Evolutionary conservation across 352 stramenopile genomes (phyloP).

Genomic region (Pythium sp.): DNA sequence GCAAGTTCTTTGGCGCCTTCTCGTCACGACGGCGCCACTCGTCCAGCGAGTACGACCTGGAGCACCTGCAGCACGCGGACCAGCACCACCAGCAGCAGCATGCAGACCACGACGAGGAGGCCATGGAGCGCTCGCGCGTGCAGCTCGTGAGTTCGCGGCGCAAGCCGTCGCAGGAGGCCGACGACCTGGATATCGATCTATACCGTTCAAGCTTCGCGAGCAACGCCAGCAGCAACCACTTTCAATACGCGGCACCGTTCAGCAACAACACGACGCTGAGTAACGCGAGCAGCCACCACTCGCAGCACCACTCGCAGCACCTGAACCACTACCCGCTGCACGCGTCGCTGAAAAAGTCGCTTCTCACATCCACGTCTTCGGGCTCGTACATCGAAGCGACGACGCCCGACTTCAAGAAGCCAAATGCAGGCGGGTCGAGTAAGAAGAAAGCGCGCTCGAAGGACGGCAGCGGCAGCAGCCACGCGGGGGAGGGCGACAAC

Average conservation of each 20-base stretch:
- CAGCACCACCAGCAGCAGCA: neutral
- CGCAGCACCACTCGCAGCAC: neutral
- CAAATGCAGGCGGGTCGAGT: neutral
- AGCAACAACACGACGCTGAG: constrained; percentile 2
- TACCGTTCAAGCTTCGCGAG: constrained; percentile 41
- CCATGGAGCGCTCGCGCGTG: constrained; percentile 37
- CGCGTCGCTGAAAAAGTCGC: constrained; percentile 12
- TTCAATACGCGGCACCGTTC: constrained; percentile 3
- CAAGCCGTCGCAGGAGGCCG: constrained; percentile 33
- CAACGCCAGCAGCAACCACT: constrained; percentile 29
- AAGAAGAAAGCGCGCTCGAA: constrained; percentile 11
- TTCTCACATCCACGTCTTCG: constrained; percentile 7
- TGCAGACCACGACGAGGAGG: constrained; percentile 5
- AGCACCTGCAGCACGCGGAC: neutral
- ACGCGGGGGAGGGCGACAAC: constrained; percentile 1
- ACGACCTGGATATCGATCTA: constrained; percentile 27
- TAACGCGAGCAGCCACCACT: neutral
- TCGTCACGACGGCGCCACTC: neutral
- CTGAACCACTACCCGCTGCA: constrained; percentile 12
- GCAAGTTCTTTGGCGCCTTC: neutral
- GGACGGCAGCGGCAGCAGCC: neutral
- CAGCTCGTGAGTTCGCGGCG: constrained; percentile 41
- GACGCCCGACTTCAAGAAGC: constrained; percentile 20
- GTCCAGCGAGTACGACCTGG: neutral
- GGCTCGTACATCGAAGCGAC: constrained; percentile 14